Conservation (phyloP, 2,329 filamentous ascomycete genomes). For the Geoglossum cookeanum region DNA sequence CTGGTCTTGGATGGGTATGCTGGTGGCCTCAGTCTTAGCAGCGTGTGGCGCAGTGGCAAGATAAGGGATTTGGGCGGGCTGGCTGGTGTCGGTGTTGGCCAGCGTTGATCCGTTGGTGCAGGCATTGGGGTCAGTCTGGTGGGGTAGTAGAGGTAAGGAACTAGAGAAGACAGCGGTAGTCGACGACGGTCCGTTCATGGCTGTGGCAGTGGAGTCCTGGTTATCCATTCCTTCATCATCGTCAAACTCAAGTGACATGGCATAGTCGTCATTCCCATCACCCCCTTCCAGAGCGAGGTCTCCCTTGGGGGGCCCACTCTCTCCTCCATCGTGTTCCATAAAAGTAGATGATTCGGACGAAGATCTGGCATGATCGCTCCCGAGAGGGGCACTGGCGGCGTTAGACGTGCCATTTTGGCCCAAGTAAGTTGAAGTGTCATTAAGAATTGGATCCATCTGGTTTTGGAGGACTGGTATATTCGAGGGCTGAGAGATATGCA, state of each 20-base stretch:
- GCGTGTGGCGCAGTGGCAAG: not conserved
- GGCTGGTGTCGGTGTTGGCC: not conserved
- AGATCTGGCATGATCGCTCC: not conserved
- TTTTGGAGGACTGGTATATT: constrained; percentile 52
- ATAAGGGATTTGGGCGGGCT: not conserved
- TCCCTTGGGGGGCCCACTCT: not conserved
- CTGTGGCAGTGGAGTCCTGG: constrained; percentile 5
- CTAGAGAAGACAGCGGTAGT: not conserved
- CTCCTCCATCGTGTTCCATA: not conserved
- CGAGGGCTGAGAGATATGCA: constrained; percentile 47
- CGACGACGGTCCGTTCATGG: constrained; percentile 2
- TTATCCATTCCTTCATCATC: constrained; percentile 4
- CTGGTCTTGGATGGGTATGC: constrained; percentile 1
- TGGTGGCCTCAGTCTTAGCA: not conserved
- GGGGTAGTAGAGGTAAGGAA: not conserved
- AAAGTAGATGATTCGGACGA: constrained; percentile 1
- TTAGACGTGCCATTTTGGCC: constrained; percentile 13
- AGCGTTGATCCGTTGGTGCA: not conserved
- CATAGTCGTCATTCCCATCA: constrained; percentile 8
- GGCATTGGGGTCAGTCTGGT: not conserved
- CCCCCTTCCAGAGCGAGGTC: constrained; percentile 1
- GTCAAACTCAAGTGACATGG: constrained; percentile 7
- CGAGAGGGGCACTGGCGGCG: not conserved
- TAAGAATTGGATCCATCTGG: constrained; percentile 53
- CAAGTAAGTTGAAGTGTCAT: constrained; percentile 43